These are phyloP conservation scores for Pythium aquatile DNA, from an alignment of 352 stramenopile genomes.

Conservation along the genomic window DNA sequence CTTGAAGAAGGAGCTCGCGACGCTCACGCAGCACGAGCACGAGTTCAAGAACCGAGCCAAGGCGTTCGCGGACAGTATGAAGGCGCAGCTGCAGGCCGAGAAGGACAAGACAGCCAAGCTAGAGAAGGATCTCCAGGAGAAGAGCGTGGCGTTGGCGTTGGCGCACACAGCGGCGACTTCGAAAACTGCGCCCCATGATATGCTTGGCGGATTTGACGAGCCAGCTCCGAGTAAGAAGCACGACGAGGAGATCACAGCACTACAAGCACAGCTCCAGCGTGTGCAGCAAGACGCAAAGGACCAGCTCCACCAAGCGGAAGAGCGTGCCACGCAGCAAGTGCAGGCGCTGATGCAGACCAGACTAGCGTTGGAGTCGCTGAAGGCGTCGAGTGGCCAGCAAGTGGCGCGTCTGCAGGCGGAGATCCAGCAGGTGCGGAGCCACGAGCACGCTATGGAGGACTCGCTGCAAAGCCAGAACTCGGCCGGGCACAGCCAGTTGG, in stretches of 20 bases:
- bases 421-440: conserved; percentile 34
- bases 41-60: conserved; percentile 73
- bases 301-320: conserved; percentile 33
- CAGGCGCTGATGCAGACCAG: conserved; percentile 37
- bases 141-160: conserved; percentile 31
- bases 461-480: conserved; percentile 25
- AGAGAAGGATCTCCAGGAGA: conserved; percentile 54
- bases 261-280: conserved; percentile 38
- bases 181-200: conserved; percentile 21
- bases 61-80: conserved; percentile 66
- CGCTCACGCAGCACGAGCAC: conserved; percentile 42
- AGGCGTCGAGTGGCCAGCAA: conserved; percentile 38
- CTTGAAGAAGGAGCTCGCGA: conserved; percentile 35
- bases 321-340: conserved; percentile 29
- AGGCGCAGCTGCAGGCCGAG: conserved; percentile 55
- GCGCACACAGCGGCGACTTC: conserved; percentile 2
- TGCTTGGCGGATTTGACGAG: conserved; percentile 16
- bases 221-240: conserved; percentile 17
- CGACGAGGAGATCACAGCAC: conserved; percentile 38
- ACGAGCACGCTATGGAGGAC: conserved; percentile 35
- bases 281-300: conserved; percentile 27
- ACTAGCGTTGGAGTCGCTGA: conserved; percentile 41
- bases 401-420: conserved; percentile 38
- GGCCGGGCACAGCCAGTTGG: conserved; percentile 35
- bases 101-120: conserved; percentile 51